These are phyloP conservation scores for Angomonas ambiguus DNA, from an alignment of 208 protist genomes.

Conservation along the genomic window DNA sequence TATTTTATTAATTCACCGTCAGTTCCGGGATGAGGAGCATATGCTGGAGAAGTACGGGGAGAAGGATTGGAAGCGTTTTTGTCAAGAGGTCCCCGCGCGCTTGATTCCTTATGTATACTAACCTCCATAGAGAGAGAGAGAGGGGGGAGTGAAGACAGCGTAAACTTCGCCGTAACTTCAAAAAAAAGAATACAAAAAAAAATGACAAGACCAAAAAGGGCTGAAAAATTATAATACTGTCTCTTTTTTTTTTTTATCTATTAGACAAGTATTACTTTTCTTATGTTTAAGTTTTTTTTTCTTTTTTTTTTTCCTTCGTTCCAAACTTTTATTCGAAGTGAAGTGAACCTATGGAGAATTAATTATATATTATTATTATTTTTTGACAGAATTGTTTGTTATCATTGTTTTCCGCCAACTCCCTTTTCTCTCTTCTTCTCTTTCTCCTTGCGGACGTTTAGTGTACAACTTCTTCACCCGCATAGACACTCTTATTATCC, in stretches of 20 bases:
- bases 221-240: too few species aligned
- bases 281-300: neutral
- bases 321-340: too few species aligned
- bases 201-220: neutral
- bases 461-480: too few species aligned
- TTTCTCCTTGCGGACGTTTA: too few species aligned
- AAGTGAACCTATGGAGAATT: too few species aligned
- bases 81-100: slow-evolving; percentile 75
- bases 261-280: neutral
- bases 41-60: slow-evolving; percentile 92
- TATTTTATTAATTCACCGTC: slow-evolving; percentile 91
- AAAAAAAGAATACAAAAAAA: neutral
- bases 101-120: slow-evolving; percentile 91
- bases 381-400: too few species aligned
- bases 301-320: slow-evolving; percentile 11
- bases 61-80: slow-evolving; percentile 90
- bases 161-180: neutral
- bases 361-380: too few species aligned
- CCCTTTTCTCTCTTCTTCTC: too few species aligned
- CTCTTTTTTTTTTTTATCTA: too few species aligned
- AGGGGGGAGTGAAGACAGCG: neutral
- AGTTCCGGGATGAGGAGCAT: slow-evolving; percentile 88
- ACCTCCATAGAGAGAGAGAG: slow-evolving; percentile 3
- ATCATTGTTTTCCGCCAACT: too few species aligned
- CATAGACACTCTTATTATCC: too few species aligned